Conservation (phyloP, 768 basidiomycete genomes). For the Rhizopogon vinicolor region DNA sequence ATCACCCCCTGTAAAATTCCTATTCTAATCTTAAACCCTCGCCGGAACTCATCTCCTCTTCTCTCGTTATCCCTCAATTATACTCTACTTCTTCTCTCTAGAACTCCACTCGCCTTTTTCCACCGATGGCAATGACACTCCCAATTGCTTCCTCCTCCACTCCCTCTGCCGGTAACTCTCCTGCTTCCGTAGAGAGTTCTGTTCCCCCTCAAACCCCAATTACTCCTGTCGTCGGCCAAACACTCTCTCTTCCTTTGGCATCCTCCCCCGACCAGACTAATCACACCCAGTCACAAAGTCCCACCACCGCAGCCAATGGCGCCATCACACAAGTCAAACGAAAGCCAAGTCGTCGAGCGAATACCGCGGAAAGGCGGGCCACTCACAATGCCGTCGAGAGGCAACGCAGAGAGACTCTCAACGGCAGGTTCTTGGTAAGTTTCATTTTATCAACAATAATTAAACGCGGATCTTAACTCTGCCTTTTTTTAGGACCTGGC, state of each 20-base stretch:
- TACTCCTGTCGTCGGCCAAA: constrained; percentile 32
- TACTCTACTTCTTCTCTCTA: constrained; percentile 10
- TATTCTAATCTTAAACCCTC: constrained; percentile 11
- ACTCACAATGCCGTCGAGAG: constrained; percentile 98
- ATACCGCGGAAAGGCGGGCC: constrained; percentile 93
- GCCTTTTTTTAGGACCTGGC: constrained; percentile 74
- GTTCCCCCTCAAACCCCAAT: constrained; percentile 46
- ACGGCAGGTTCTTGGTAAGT: constrained; percentile 83
- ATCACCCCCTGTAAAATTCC: constrained; percentile 18
- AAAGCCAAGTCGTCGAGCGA: constrained; percentile 85
- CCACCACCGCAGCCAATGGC: constrained; percentile 14
- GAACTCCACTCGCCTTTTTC: constrained; percentile 7
- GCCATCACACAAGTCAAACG: constrained; percentile 50
- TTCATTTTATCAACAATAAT: constrained; percentile 7
- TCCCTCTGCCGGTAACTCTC: constrained; percentile 34
- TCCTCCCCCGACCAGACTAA: constrained; percentile 20
- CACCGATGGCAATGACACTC: constrained; percentile 33
- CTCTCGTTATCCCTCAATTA: constrained; percentile 8
- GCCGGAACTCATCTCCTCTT: background rate
- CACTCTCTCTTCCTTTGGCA: constrained; percentile 29
- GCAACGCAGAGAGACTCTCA: constrained; percentile 88
- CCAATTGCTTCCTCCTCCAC: constrained; percentile 34
- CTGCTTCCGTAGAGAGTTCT: constrained; percentile 39
- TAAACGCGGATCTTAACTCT: background rate
- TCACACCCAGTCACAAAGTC: constrained; percentile 18